These are phyloP conservation scores for Melampsora allii-populina DNA, from an alignment of 1,284 basidiomycete genomes.

Conservation along the genomic window DNA sequence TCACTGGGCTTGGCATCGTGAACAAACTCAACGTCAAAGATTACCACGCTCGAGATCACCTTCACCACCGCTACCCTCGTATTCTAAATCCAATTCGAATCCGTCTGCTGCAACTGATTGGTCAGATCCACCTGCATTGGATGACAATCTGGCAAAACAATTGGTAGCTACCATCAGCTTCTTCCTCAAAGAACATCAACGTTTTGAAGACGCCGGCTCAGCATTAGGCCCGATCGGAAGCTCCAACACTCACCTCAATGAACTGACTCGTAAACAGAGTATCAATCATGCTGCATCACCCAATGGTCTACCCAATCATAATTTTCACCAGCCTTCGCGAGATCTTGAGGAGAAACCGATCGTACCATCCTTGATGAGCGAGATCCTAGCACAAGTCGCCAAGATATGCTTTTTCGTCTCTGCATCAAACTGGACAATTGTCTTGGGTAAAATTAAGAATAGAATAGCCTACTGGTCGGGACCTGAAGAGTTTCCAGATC, in stretches of 20 bases:
- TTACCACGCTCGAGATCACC: slow-evolving; percentile 47
- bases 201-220: slow-evolving; percentile 49
- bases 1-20: slow-evolving; percentile 61
- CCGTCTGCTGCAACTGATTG: slow-evolving; percentile 51
- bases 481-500: slow-evolving; percentile 58
- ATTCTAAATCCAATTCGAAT: slow-evolving; percentile 49
- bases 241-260: slow-evolving; percentile 57
- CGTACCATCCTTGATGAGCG: slow-evolving; percentile 42
- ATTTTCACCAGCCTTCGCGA: slow-evolving; percentile 30
- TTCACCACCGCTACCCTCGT: slow-evolving; percentile 42
- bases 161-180: slow-evolving; percentile 75
- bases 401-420: slow-evolving; percentile 83
- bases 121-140: slow-evolving; percentile 71
- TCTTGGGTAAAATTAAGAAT: slow-evolving; percentile 68
- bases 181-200: slow-evolving; percentile 64
- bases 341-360: slow-evolving; percentile 35
- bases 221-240: slow-evolving; percentile 6
- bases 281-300: slow-evolving; percentile 49
- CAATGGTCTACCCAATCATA: slow-evolving; percentile 21
- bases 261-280: slow-evolving; percentile 62
- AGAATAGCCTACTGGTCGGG: slow-evolving; percentile 66
- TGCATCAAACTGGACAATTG: slow-evolving; percentile 80
- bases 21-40: slow-evolving; percentile 48
- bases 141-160: slow-evolving; percentile 81
- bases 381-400: slow-evolving; percentile 58